Evolutionary conservation across 73 alveolate genomes (phyloP).

Genomic region (Paramecium bursaria): DNA sequence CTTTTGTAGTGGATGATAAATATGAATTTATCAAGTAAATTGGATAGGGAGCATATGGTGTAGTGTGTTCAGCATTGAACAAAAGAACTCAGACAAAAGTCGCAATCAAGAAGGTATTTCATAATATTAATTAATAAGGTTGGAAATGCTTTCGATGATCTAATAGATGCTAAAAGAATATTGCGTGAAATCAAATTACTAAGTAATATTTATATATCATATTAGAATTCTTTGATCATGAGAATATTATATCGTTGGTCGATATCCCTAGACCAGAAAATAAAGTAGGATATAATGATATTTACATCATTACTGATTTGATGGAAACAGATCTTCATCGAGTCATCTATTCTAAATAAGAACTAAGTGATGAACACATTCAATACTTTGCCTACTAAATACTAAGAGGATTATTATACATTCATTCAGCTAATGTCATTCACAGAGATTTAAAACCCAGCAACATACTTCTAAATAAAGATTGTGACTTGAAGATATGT

Average conservation of each 20-base stretch:
- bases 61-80: slow-evolving; percentile 90
- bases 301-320: slow-evolving; percentile 87
- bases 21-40: slow-evolving; percentile 84
- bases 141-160: slow-evolving; percentile 88
- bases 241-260: slow-evolving; percentile 76
- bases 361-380: slow-evolving; percentile 88
- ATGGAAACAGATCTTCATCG: slow-evolving; percentile 96
- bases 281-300: slow-evolving; percentile 88
- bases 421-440: slow-evolving; percentile 90
- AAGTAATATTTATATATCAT: slow-evolving; percentile 71
- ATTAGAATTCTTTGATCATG: slow-evolving; percentile 86
- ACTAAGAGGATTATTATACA: slow-evolving; percentile 83
- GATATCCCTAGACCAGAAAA: slow-evolving; percentile 90
- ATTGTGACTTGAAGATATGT: slow-evolving; percentile 88
- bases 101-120: slow-evolving; percentile 92
- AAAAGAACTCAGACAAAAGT: slow-evolving; percentile 84
- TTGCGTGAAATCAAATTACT: slow-evolving; percentile 86
- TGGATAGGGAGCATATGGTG: slow-evolving; percentile 95
- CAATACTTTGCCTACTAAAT: slow-evolving; percentile 88
- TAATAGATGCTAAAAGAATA: slow-evolving; percentile 89
- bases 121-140: slow-evolving; percentile 50
- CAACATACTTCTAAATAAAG: slow-evolving; percentile 84
- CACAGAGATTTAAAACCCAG: slow-evolving; percentile 91
- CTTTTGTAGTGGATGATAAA: slow-evolving; percentile 84
- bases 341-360: slow-evolving; percentile 88